Percentiles rank a stretch among this genome's conserved stretches.
phyloP scores from a whole-genome alignment of 352 stramenopile genomes.

The Thraustochytrium aureum region DNA sequence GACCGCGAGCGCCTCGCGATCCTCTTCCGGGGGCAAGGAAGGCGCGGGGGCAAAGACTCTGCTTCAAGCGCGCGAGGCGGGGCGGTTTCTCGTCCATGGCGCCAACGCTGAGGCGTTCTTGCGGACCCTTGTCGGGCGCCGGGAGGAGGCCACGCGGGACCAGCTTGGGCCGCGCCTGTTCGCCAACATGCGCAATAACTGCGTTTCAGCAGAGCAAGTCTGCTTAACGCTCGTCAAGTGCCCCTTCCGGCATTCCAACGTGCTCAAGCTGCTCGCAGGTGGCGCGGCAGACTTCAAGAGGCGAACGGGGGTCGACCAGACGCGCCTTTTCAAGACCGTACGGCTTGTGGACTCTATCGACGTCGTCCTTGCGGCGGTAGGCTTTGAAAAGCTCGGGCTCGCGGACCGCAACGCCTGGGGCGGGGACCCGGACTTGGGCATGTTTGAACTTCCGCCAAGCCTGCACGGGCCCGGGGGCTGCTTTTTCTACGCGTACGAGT shows the following conservation, averaged over 20 bases:
- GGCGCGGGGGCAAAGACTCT: background rate
- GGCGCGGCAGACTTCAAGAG: background rate
- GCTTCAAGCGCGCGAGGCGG: background rate
- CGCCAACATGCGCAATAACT: background rate
- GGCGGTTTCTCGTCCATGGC: background rate
- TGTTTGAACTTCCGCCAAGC: conserved; percentile 20
- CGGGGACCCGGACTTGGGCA: conserved; percentile 15
- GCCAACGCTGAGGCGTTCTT: conserved; percentile 6
- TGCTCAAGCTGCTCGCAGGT: background rate
- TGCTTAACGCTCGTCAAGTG: conserved; percentile 15
- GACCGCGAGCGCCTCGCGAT: background rate
- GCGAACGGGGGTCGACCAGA: background rate
- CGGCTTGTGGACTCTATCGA: background rate
- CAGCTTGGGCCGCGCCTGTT: background rate
- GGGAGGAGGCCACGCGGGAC: background rate
- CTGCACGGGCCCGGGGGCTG: background rate
- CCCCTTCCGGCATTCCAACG: background rate
- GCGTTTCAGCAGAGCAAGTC: background rate
- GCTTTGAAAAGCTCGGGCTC: background rate
- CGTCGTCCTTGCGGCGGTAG: background rate
- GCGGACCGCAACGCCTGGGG: background rate
- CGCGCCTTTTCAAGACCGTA: conserved; percentile 8
- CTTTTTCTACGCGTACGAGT: conserved; percentile 49
- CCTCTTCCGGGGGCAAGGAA: background rate
- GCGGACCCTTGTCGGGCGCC: conserved; percentile 1